Evolutionary conservation across 2,329 filamentous ascomycete genomes (phyloP), one percentile per base, ranked within the genome.

Genomic region (Colletotrichum cordylinicola): DNA sequence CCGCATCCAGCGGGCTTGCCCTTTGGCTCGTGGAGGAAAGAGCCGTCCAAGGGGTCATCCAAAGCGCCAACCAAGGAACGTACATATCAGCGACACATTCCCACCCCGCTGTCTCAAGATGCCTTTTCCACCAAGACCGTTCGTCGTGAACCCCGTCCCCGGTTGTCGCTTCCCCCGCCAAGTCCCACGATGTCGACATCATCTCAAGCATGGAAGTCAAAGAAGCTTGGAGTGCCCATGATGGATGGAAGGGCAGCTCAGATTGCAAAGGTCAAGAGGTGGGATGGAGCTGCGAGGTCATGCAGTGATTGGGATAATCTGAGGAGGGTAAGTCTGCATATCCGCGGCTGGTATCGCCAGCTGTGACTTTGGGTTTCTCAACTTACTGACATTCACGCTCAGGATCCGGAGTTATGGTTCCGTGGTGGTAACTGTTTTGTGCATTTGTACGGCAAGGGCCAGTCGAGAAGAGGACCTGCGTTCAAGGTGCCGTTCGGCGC

Each of bases 381-480:
- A 31, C 48, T 35, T 60, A 1, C n/a, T 24, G 2, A 31, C 9
- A 16, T 24, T 27, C 6, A 27, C 18, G 16, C 7, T 13, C 75
- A 96, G 94, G 94, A 96, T 79, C 87, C 90, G 4, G 94, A 95
- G 78, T 86, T 96, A 4, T 96, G 93, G 93, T 88, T 89, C 76
- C 86, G 89, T 13, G 85, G 92, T 77, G 94, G 93, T 16, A 91
- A 95, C 80, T 96, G 94, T 79, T 87, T 92, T 18, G 88, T 96
- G 2, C 89, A 96, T 82, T 86, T 96, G 0, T 93, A 94, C 79
- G 90, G 85, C n/a, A 88, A 88, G 77, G 93, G 92, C 52, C 90
- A 91, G 71, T 94, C 93, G 4, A 88, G 88, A 73, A 87, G 91
- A 78, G 92, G 92, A 0, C 92, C 94, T 2, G 91, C 94, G 2